Base-by-base conservation (phyloP, 495 filamentous ascomycete species). In the Annulohypoxylon moriforme region DNA sequence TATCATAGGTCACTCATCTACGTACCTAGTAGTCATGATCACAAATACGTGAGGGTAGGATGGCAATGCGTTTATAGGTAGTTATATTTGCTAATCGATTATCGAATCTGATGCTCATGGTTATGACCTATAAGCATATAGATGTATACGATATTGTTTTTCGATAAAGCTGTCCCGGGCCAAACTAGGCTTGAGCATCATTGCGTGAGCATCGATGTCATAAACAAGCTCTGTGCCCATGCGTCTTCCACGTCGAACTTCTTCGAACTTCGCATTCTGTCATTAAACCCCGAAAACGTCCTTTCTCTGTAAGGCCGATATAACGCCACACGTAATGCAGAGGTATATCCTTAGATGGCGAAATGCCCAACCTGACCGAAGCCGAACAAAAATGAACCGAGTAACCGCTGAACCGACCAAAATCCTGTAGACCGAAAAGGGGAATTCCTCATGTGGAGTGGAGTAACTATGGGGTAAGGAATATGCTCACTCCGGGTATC, bases 401-500 rank as follows among this genome's bases (percentile, higher is more conserved):
- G 25, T 36, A 24, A 61, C 65, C 57, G 42, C 29, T 46, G 20
- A 67, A 33, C 64, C 64, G 33, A 49, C 62, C 29, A 20, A 38
- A 52, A 60, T 64, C 46, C 5, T 53, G 44, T 55, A 60, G 16
- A 22, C 29, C 53, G 53, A 58, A 71, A 76, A 67, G 61, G 58
- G 29, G 66, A 63, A 73, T 68, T 36, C 36, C 36, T 40, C 36
- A 64, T 66, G 69, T 79, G 75, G 67, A 77, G 77, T 79, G 71
- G 77, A 76, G 76, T 73, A 72, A 77, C 65, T 68, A 53, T 71
- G 24, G 36, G 56, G 62, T 20, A 75, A 73, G 57, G 64, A 66
- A 71, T 68, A 69, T 72, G 60, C 62, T 67, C 60, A 73, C 79
- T 80, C 79, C 78, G 79, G 78, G 79, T 81, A 81, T 81, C 79